phyloP scores from a whole-genome alignment of 73 alveolate species.

The Blepharisma japonicum region DNA sequence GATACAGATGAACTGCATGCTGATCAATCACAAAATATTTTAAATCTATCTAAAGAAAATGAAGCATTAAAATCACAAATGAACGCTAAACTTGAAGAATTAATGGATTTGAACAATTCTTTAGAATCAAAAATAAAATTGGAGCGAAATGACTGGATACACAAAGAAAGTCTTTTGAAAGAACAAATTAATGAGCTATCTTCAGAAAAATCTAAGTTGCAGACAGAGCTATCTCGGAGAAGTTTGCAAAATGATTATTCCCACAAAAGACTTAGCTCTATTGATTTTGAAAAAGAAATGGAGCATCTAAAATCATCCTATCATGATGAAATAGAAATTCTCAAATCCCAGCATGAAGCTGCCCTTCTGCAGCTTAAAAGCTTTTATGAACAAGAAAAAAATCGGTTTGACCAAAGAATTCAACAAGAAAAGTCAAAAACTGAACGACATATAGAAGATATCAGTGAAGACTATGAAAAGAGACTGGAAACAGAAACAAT shows the following conservation, averaged over 20 bases:
- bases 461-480: conserved; percentile 47
- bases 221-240: neutral
- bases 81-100: neutral
- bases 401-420: conserved; percentile 67
- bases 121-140: neutral
- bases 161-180: neutral
- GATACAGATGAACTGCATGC: neutral
- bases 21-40: conserved; percentile 9
- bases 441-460: conserved; percentile 21
- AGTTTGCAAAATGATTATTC: neutral
- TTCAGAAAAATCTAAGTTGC: neutral
- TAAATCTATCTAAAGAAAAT: neutral
- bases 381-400: conserved; percentile 69
- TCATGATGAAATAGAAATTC: neutral
- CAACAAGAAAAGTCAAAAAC: conserved; percentile 55
- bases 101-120: neutral
- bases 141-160: conserved; percentile 5
- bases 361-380: conserved; percentile 59
- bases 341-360: conserved; percentile 52
- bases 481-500: conserved; percentile 40
- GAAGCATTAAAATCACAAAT: neutral
- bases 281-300: conserved; percentile 42
- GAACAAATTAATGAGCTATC: neutral
- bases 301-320: neutral
- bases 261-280: conserved; percentile 56